Percentiles rank a stretch among this genome's conserved stretches.
Evolutionary conservation across 768 basidiomycete genomes (phyloP).

Genomic region (Leccinum longicurvipes): DNA sequence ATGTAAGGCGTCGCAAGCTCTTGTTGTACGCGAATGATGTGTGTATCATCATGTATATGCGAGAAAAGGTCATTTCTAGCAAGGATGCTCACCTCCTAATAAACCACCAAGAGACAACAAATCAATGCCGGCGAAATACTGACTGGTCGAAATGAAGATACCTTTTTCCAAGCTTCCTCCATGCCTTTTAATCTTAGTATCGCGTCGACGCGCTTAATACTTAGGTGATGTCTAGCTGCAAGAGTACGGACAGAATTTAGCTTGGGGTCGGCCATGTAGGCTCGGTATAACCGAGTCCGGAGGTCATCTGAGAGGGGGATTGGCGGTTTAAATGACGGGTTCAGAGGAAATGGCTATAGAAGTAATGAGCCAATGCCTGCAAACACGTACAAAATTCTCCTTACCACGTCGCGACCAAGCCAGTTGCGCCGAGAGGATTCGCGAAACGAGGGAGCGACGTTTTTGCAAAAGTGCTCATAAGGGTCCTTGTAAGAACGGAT

Average conservation of each 20-base stretch:
- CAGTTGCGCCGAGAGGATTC: constrained; percentile 51
- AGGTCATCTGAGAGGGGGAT: constrained; percentile 65
- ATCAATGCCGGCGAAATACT: constrained; percentile 9
- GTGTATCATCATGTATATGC: constrained; percentile 45
- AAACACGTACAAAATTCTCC: constrained; percentile 24
- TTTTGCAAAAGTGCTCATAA: constrained; percentile 20
- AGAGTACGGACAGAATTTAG: constrained; percentile 56
- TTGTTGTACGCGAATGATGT: constrained; percentile 70
- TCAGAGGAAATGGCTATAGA: constrained; percentile 78
- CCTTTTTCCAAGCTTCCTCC: constrained; percentile 71
- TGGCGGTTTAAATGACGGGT: constrained; percentile 79
- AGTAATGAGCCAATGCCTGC: neutral
- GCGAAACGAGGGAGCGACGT: constrained; percentile 20
- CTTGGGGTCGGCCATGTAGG: constrained; percentile 58
- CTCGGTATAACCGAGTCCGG: constrained; percentile 54
- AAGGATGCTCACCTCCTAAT: constrained; percentile 40
- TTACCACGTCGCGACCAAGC: constrained; percentile 57
- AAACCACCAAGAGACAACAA: constrained; percentile 1
- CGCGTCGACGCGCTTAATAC: constrained; percentile 79
- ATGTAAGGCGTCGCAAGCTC: constrained; percentile 64
- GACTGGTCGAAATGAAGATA: constrained; percentile 34
- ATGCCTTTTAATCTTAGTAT: constrained; percentile 79
- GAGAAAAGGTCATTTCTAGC: neutral
- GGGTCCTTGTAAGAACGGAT: constrained; percentile 13
- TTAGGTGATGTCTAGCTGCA: constrained; percentile 59